Base-by-base conservation (phyloP, 176 grass and related monocot species). In the Tillandsia fasciculata region DNA sequence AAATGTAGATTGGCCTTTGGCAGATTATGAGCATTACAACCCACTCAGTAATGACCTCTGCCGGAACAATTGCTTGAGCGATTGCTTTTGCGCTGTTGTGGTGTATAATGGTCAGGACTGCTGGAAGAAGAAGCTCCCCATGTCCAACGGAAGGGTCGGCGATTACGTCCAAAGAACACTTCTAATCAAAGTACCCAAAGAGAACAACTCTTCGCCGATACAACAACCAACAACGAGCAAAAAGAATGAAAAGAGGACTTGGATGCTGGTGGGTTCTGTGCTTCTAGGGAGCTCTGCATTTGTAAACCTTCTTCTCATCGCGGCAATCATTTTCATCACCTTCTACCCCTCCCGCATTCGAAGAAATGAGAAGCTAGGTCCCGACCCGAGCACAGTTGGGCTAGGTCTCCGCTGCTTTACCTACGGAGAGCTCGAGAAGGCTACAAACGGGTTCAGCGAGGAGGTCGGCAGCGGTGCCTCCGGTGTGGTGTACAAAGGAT, bases 11-110 rank as follows among this genome's bases (percentile, higher is more conserved):
- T 92, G 69, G 72, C 73, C 75, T 22, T 11, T 10, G 0, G 26
- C 20, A 13, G 89, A 83, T 50, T 85, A 85, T 10, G 82, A 83
- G 53, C 9, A 75, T 22, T 83, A 85, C 72, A 23, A 0, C 0
- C 23, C 63, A 2, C 29, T 85, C 3, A 59, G 20, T 53, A 7
- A 42, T 42, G 33, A 42, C 33, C 33, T 42, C 33, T 42, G 33
- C 4, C 4, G 33, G 33, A 42, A 42, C 33, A 42, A 42, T 42
- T 42, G 33, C 33, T 42, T 42, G 33, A 42, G 33, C 33, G 33
- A 42, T 42, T 42, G 33, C 33, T 42, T 42, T 42, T 42, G 33
- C 33, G 33, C 33, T 42, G 33, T 42, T 42, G 33, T 42, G 33
- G 33, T 42, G 33, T 7, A 42, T 42, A 42, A 42, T 42, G 33